A percentile compares a stretch with the other conserved stretches of the same genome.
Conservation (phyloP, 805 yeast species). For the Blastobotrys attinorum region DNA sequence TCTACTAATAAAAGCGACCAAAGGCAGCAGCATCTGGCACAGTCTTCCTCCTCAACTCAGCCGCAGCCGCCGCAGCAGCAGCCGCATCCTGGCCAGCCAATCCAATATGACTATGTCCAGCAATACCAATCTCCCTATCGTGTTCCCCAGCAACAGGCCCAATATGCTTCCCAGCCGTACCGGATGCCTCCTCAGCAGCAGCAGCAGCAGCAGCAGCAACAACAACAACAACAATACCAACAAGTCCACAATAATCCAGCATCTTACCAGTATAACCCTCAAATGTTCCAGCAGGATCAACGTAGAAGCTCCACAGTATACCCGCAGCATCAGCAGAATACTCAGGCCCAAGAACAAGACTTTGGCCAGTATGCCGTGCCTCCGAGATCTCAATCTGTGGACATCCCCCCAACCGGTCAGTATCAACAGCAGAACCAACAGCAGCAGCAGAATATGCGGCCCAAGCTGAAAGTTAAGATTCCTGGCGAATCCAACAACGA, state of each 20-base stretch:
- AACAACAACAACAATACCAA: constrained; percentile 8
- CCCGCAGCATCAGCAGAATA: neutral
- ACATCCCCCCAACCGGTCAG: constrained; percentile 4
- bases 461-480: constrained; percentile 32
- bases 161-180: constrained; percentile 2
- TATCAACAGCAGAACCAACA: constrained; percentile 8
- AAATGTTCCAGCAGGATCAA: too few species aligned
- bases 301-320: neutral
- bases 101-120: too few species aligned
- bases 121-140: neutral
- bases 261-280: neutral
- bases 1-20: too few species aligned
- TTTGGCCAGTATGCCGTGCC: neutral
- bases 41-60: neutral
- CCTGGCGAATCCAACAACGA: constrained; percentile 24
- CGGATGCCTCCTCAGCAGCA: constrained; percentile 1
- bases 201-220: constrained; percentile 1
- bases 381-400: constrained; percentile 11
- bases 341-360: neutral
- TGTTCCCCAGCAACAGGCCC: neutral
- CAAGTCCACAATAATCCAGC: constrained; percentile 1
- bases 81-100: too few species aligned
- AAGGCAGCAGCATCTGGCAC: neutral
- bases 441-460: constrained; percentile 26
- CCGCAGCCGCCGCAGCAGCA: constrained; percentile 1